Conservation (phyloP, 441 rosid genomes). For the Mallotus japonicus region DNA sequence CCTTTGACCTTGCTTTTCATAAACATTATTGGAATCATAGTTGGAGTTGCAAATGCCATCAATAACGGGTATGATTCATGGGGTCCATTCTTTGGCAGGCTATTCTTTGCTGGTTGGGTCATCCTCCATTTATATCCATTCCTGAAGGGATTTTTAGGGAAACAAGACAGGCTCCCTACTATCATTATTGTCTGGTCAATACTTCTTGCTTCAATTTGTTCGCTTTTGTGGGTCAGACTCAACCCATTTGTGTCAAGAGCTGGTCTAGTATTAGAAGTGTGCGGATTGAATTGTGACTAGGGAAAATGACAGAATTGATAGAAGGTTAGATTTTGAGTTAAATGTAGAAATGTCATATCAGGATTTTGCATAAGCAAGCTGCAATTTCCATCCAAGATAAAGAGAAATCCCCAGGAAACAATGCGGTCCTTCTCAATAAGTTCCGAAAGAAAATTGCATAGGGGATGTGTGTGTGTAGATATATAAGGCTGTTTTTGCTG, state of each 20-base stretch:
- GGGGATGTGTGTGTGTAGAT: constrained; percentile 37
- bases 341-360: constrained; percentile 18
- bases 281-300: constrained; percentile 71
- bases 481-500: constrained; percentile 24
- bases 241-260: constrained; percentile 70
- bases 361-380: constrained; percentile 14
- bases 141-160: constrained; percentile 88
- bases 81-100: constrained; percentile 90
- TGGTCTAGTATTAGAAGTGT: constrained; percentile 69
- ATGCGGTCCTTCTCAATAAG: constrained; percentile 21
- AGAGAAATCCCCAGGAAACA: constrained; percentile 5
- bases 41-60: constrained; percentile 85
- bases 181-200: constrained; percentile 91
- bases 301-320: constrained; percentile 6
- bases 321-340: constrained; percentile 27
- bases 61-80: constrained; percentile 91
- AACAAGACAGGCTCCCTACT: constrained; percentile 80
- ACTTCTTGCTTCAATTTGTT: constrained; percentile 76
- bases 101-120: constrained; percentile 92
- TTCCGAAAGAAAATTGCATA: constrained; percentile 16
- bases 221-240: constrained; percentile 87
- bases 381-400: constrained; percentile 13
- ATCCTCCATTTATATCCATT: constrained; percentile 90
- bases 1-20: constrained; percentile 73
- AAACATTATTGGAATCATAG: constrained; percentile 72